phyloP scores from a whole-genome alignment of 2,329 filamentous ascomycete genomes.

The Tolypocladium tundrense region DNA sequence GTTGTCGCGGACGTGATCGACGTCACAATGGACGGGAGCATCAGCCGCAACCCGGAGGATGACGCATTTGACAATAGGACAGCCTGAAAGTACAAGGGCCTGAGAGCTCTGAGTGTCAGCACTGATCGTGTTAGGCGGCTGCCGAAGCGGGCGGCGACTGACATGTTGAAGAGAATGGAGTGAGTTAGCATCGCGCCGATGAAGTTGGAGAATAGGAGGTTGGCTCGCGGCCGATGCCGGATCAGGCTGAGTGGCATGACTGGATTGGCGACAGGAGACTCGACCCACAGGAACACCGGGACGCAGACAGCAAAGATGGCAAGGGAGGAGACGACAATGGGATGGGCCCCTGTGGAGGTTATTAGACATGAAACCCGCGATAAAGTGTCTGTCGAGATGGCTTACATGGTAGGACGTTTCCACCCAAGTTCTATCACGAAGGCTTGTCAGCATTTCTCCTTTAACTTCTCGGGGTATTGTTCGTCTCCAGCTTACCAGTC shows the following conservation, averaged over 20 bases:
- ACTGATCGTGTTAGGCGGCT: background rate
- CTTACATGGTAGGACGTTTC: conserved; percentile 51
- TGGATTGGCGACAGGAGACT: conserved; percentile 39
- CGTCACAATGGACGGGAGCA: conserved; percentile 49
- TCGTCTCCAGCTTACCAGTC: conserved; percentile 31
- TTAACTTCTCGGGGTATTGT: background rate
- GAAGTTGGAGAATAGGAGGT: conserved; percentile 47
- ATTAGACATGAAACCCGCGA: too few relatives aligned
- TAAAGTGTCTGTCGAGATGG: background rate
- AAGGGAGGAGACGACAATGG: conserved; percentile 43
- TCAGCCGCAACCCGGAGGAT: conserved; percentile 58
- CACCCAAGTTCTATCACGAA: conserved; percentile 42
- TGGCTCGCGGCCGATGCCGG: conserved; percentile 38
- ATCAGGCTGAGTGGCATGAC: conserved; percentile 51
- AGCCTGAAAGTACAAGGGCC: conserved; percentile 67
- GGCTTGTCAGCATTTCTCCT: background rate
- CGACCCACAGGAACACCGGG: conserved; percentile 40
- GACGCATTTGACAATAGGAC: conserved; percentile 62
- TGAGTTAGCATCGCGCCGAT: conserved; percentile 41
- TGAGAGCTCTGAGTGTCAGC: conserved; percentile 10
- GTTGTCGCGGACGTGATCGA: conserved; percentile 45
- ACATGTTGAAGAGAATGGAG: conserved; percentile 50
- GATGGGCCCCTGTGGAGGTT: conserved; percentile 40
- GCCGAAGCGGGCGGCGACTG: conserved; percentile 10
- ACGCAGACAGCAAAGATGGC: conserved; percentile 35